A percentile compares a stretch with the other conserved stretches of the same genome.
Evolutionary conservation across 2,329 filamentous ascomycete genomes (phyloP).

Genomic region (Fusarium penzigii): DNA sequence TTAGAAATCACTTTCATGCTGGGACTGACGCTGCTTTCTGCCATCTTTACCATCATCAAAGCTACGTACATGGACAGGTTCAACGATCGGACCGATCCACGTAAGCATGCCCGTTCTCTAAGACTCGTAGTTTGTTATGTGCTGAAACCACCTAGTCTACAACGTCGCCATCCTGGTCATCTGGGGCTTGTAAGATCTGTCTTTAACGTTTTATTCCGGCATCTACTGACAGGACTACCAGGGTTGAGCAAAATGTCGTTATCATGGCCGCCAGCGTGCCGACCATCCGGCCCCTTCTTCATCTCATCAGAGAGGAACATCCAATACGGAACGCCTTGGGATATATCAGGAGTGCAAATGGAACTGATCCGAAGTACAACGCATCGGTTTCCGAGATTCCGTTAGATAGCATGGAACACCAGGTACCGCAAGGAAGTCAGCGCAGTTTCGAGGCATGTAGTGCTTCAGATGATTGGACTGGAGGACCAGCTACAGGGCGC

Average conservation of each 20-base stretch:
- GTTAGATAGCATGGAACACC: not conserved
- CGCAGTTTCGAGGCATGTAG: not conserved
- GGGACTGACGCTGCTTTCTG: conserved; percentile 6
- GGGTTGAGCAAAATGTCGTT: conserved; percentile 14
- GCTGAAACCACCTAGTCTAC: conserved; percentile 1
- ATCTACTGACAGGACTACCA: not conserved
- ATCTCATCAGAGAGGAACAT: not conserved
- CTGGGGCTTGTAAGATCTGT: conserved; percentile 15
- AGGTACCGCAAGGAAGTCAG: not conserved
- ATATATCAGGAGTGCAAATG: not conserved
- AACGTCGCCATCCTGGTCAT: conserved; percentile 5
- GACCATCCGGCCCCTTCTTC: conserved; percentile 8
- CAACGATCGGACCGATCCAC: conserved; percentile 1
- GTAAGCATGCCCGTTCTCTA: conserved; percentile 1
- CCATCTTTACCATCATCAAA: conserved; percentile 10
- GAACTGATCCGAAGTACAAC: not conserved
- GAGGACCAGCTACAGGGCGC: not conserved
- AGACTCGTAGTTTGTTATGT: not conserved
- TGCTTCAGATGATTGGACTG: conserved; percentile 3
- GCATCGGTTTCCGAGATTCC: conserved; percentile 4
- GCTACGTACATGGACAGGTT: conserved; percentile 4
- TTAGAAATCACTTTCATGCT: conserved; percentile 14
- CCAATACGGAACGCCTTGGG: not conserved
- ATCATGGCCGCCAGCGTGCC: conserved; percentile 12
- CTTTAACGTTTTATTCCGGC: not conserved